Evolutionary conservation across 306 rosid species (phyloP).

Genomic region (Prunus mume): DNA sequence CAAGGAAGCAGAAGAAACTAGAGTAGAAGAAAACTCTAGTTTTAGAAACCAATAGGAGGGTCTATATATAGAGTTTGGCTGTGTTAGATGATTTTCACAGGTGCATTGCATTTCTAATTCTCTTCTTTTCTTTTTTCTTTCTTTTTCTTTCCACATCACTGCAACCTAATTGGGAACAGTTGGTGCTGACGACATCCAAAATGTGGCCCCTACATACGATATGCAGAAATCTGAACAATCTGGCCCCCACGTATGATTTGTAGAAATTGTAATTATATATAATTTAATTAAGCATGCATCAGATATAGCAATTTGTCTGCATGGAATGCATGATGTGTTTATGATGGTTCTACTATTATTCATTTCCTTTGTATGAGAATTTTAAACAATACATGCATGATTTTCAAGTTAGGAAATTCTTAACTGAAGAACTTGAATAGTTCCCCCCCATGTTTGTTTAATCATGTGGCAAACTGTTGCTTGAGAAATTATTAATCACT

Average conservation of each 20-base stretch:
- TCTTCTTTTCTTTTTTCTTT: too few relatives aligned
- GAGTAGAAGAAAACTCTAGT: slow-evolving; percentile 14
- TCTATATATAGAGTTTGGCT: slow-evolving; percentile 36
- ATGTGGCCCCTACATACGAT: slow-evolving; percentile 24
- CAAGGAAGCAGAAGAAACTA: not conserved
- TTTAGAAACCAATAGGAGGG: slow-evolving; percentile 26
- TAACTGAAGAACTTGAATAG: not conserved
- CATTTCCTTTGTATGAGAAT: too few relatives aligned
- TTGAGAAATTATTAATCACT: not conserved
- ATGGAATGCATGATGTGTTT: not conserved
- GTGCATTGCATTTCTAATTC: slow-evolving; percentile 11
- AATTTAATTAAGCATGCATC: not conserved
- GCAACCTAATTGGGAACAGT: slow-evolving; percentile 33
- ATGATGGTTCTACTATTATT: not conserved
- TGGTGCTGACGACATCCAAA: slow-evolving; percentile 38
- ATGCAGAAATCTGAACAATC: not conserved
- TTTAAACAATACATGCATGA: not conserved
- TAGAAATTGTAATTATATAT: not conserved
- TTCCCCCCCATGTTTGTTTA: too few relatives aligned
- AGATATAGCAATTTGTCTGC: not conserved
- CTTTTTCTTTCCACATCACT: slow-evolving; percentile 20
- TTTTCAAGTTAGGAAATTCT: not conserved
- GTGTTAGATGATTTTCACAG: slow-evolving; percentile 12
- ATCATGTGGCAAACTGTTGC: not conserved
- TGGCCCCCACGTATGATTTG: not conserved